A percentile compares a stretch with the other conserved stretches of the same genome.
These are phyloP conservation scores for Neurospora africana DNA, from an alignment of 495 filamentous ascomycete species.

Conservation along the genomic window DNA sequence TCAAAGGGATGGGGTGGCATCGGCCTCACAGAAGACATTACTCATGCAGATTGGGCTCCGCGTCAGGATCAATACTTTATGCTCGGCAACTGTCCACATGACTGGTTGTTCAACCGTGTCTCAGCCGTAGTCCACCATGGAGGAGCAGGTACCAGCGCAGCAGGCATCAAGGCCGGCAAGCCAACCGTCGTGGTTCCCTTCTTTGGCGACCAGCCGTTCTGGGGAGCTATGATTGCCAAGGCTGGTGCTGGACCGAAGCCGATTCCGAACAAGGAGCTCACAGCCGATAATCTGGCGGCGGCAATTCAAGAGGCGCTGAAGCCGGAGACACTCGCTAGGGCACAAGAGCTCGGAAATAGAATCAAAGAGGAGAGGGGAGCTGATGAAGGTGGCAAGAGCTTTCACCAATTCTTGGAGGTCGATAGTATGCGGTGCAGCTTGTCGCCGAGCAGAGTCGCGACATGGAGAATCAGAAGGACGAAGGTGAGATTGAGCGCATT, in stretches of 20 bases:
- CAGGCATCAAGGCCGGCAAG: conserved; percentile 54
- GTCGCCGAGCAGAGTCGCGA: conserved; percentile 53
- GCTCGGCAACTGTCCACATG: conserved; percentile 69
- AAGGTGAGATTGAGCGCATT: conserved; percentile 56
- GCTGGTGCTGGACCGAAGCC: conserved; percentile 64
- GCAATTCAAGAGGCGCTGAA: conserved; percentile 50
- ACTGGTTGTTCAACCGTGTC: conserved; percentile 72
- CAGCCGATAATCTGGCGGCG: conserved; percentile 47
- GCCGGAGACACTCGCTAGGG: conserved; percentile 44
- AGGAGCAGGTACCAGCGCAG: conserved; percentile 72
- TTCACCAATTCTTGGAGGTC: conserved; percentile 56
- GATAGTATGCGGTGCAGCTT: conserved; percentile 53
- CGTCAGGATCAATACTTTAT: conserved; percentile 62
- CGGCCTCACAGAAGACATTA: conserved; percentile 23
- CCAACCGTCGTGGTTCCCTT: conserved; percentile 75
- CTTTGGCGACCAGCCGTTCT: conserved; percentile 80
- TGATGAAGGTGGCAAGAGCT: conserved; percentile 52
- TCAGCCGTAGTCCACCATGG: conserved; percentile 73
- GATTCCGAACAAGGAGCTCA: conserved; percentile 60
- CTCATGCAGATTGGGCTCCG: conserved; percentile 39
- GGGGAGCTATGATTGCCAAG: conserved; percentile 64
- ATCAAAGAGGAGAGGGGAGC: conserved; percentile 58
- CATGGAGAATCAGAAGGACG: conserved; percentile 58
- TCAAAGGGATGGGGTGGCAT: conserved; percentile 76
- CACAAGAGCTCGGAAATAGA: conserved; percentile 45